A percentile compares a stretch with the other conserved stretches of the same genome.
Evolutionary conservation across 495 filamentous ascomycete species (phyloP).

Genomic region (Talaromyces proteolyticus): DNA sequence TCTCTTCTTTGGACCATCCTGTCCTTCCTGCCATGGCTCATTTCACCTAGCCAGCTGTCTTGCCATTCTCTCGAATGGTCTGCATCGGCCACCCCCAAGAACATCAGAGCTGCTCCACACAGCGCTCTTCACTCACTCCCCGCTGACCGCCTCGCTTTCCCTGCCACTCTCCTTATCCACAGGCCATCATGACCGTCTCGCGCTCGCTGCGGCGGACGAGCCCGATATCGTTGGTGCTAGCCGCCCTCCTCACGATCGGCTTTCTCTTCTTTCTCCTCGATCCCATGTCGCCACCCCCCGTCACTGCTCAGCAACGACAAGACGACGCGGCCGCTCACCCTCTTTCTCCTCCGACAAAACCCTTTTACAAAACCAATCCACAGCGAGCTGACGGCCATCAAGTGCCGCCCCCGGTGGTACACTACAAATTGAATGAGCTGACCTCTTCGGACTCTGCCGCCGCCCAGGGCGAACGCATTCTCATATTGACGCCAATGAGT

Average conservation of each 20-base stretch:
- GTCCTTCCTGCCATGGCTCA: background rate
- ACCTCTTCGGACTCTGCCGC: constrained; percentile 72
- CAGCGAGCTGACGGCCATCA: constrained; percentile 47
- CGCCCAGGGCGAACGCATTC: constrained; percentile 73
- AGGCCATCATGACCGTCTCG: constrained; percentile 43
- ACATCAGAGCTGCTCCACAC: too few relatives aligned
- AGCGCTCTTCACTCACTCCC: too few relatives aligned
- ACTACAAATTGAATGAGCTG: constrained; percentile 90
- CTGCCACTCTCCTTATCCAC: background rate
- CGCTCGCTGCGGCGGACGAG: constrained; percentile 61
- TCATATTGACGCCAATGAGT: constrained; percentile 88
- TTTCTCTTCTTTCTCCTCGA: constrained; percentile 62
- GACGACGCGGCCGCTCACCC: constrained; percentile 62
- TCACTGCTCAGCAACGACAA: constrained; percentile 38
- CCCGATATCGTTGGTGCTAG: constrained; percentile 60
- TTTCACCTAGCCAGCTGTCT: too few relatives aligned
- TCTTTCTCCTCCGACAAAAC: constrained; percentile 76
- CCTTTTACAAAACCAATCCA: constrained; percentile 65
- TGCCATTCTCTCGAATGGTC: too few relatives aligned
- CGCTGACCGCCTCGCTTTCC: too few relatives aligned
- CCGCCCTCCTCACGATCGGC: constrained; percentile 52
- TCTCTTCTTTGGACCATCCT: background rate
- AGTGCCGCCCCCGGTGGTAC: constrained; percentile 79
- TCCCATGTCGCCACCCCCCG: constrained; percentile 35
- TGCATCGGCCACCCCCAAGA: too few relatives aligned